phyloP scores from a whole-genome alignment of 495 filamentous ascomycete species.

The Penicillium pancosmium region DNA sequence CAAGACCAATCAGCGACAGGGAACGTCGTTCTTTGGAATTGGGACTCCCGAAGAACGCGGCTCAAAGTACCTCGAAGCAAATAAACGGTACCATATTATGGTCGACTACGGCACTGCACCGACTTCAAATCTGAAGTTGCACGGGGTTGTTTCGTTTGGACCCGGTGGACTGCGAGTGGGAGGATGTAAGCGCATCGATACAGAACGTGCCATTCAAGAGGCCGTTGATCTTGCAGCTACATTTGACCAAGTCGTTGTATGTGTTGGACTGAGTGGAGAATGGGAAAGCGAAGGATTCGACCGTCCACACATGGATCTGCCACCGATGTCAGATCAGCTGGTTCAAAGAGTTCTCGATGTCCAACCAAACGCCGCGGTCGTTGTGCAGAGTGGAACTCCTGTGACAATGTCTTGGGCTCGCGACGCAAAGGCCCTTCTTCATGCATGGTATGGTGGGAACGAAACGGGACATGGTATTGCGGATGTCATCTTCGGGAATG shows the following conservation, averaged over 20 bases:
- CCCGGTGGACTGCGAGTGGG: constrained; percentile 75
- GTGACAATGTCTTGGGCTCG: constrained; percentile 79
- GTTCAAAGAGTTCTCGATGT: constrained; percentile 65
- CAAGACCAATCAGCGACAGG: constrained; percentile 57
- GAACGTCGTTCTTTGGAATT: constrained; percentile 57
- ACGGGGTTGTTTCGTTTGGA: constrained; percentile 51
- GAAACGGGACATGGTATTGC: constrained; percentile 60
- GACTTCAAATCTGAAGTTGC: constrained; percentile 50
- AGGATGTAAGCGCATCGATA: constrained; percentile 62
- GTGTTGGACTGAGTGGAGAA: constrained; percentile 77
- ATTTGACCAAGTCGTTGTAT: constrained; percentile 70
- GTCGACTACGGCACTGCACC: neutral
- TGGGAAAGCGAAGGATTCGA: constrained; percentile 88
- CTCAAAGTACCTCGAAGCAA: constrained; percentile 51
- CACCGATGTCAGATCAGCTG: constrained; percentile 69
- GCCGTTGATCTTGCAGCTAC: constrained; percentile 60
- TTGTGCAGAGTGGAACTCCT: constrained; percentile 82
- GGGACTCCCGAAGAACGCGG: constrained; percentile 62
- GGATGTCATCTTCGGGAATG: constrained; percentile 61
- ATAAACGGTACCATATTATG: constrained; percentile 54
- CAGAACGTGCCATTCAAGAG: constrained; percentile 51
- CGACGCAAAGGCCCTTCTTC: constrained; percentile 63
- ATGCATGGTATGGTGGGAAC: constrained; percentile 70
- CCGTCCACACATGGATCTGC: constrained; percentile 72
- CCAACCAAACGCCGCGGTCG: constrained; percentile 71